Evolutionary conservation across 2,329 filamentous ascomycete species (phyloP), one percentile per base, ranked within the genome.

Genomic region (Beauveria caledonica): DNA sequence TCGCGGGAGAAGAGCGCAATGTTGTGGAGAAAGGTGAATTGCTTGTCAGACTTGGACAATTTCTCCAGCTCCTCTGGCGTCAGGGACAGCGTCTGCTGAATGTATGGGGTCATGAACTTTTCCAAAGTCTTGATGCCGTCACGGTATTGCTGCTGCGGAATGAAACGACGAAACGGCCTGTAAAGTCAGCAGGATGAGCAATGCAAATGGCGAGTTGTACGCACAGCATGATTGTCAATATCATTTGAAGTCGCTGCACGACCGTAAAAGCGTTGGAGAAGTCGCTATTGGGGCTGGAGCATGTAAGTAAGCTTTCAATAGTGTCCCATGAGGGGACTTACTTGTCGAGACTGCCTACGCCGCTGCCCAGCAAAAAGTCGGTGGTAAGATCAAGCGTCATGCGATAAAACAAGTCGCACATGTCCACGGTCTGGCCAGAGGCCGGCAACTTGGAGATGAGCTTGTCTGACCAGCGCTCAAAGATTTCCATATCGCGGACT

Each of bases 11-110:
- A 86, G 15, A 79, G 79, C 17, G 87, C 88, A 11, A 93, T 81
- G 58, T 87, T 87, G 69, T 92, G 86, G n/a, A 92, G 79, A 73
- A 93, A 92, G 1, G 86, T 91, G 67, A 89, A 88, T 52, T 79
- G 78, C 66, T 81, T 77, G 68, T 87, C 86, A 1, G 82, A 82
- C 65, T 86, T 88, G 48, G 82, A 84, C 65, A 87, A 85, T 65
- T 87, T 83, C 63, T 88, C 84, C 2, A 91, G 80, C 68, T 91
- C 88, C 11, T 81, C 80, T 0, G 80, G 78, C 0, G 83, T 80
- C 42, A 92, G 76, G 1, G 78, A 77, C 6, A 92, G 78, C 0
- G 87, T 81, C 45, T 83, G 78, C 58, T 87, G 80, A 65, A 92
- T 90, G 69, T 83, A 91, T 0, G 83, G 83, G 62, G 82, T 79